Conservation (phyloP, 1,139 yeast species). For the Blastobotrys indianensis region DNA sequence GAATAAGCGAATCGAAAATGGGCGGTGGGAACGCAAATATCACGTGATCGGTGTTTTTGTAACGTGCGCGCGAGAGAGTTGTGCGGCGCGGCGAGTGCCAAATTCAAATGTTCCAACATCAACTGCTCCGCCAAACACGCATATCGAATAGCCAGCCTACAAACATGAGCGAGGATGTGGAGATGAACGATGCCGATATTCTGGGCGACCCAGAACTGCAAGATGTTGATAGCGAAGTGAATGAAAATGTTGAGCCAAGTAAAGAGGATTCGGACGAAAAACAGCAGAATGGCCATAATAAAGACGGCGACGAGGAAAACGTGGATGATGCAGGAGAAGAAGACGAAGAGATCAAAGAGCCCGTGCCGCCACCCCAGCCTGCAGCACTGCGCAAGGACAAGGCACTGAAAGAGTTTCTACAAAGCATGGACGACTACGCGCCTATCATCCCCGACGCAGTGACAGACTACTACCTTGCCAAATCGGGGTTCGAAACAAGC, state of each 20-base stretch:
- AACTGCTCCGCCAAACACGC: not conserved
- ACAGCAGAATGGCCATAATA: constrained; percentile 13
- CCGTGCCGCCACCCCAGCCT: constrained; percentile 49
- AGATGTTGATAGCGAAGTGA: constrained; percentile 8
- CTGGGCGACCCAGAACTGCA: constrained; percentile 6
- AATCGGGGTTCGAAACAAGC: constrained; percentile 80
- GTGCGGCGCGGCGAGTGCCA: no score
- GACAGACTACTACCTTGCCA: constrained; percentile 86
- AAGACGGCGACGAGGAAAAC: constrained; percentile 15
- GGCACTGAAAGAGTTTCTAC: constrained; percentile 76
- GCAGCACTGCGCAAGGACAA: constrained; percentile 79
- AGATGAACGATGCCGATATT: constrained; percentile 17
- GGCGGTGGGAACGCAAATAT: no score
- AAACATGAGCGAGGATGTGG: constrained; percentile 19
- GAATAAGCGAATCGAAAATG: no score
- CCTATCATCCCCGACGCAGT: constrained; percentile 98
- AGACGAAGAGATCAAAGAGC: constrained; percentile 15
- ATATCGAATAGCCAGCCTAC: not conserved
- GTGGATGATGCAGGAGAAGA: no score
- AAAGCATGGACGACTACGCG: constrained; percentile 87
- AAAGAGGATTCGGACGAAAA: constrained; percentile 27
- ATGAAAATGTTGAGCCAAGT: constrained; percentile 7
- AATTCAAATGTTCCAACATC: not conserved
- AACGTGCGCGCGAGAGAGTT: no score
- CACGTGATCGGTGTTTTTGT: no score